A percentile compares a stretch with the other conserved stretches of the same genome.
Evolutionary conservation across 2,329 filamentous ascomycete genomes (phyloP).

Genomic region (Talaromyces marneffei): DNA sequence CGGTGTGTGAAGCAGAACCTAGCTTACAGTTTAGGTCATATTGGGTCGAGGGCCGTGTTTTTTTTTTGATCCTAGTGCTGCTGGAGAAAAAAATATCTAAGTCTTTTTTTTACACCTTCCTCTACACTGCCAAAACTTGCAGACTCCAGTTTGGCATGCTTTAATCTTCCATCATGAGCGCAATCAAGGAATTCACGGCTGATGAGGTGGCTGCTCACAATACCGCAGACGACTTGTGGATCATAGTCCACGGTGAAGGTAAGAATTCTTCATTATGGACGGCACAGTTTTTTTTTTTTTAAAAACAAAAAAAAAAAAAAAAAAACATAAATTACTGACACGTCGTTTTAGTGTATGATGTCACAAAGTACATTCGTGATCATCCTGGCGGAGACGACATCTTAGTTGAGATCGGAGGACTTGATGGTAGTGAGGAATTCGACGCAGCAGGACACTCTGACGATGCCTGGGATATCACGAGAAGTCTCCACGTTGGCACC

Average conservation of each 20-base stretch:
- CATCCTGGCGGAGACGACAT: constrained; percentile 48
- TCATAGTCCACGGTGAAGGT: constrained; percentile 54
- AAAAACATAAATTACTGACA: neutral
- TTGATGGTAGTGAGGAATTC: constrained; percentile 39
- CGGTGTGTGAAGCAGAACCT: neutral
- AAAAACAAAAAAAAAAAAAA: too few relatives aligned
- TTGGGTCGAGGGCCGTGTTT: neutral
- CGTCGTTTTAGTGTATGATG: constrained; percentile 49
- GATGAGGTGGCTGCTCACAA: constrained; percentile 47
- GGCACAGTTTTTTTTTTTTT: neutral
- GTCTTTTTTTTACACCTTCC: too few relatives aligned
- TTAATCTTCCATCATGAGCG: neutral
- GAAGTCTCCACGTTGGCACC: constrained; percentile 31
- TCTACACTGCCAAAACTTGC: neutral
- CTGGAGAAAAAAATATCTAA: neutral
- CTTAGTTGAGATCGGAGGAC: constrained; percentile 37
- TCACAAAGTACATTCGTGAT: constrained; percentile 53
- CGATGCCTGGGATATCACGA: constrained; percentile 40
- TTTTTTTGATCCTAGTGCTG: too few relatives aligned
- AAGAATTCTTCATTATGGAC: neutral
- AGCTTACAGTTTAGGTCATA: neutral
- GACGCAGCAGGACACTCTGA: constrained; percentile 45
- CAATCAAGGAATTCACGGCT: neutral
- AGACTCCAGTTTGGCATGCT: neutral
- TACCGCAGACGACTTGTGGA: constrained; percentile 46